Percentiles rank a stretch among this genome's conserved stretches.
These are phyloP conservation scores for Daldinia loculata DNA, from an alignment of 495 filamentous ascomycete species.

Conservation along the genomic window DNA sequence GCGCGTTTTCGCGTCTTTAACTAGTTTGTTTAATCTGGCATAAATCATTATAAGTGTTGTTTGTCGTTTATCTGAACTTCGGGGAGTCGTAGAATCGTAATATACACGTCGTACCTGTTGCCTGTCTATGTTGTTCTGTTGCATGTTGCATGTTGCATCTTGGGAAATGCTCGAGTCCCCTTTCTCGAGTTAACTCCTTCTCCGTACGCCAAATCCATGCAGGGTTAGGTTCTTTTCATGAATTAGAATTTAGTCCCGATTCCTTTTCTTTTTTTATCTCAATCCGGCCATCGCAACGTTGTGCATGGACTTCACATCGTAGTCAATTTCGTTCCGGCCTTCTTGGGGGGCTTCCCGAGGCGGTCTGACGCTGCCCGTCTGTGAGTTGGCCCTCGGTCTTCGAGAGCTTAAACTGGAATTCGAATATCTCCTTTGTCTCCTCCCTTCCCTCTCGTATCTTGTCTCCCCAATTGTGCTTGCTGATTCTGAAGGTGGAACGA, in stretches of 20 bases:
- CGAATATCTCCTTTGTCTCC: constrained; percentile 24
- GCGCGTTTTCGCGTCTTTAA: constrained; percentile 1
- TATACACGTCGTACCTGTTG: constrained; percentile 36
- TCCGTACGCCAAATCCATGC: constrained; percentile 42
- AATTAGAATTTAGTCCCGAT: constrained; percentile 16
- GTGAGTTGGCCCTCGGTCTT: constrained; percentile 15
- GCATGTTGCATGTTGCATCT: constrained; percentile 14
- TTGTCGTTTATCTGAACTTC: constrained; percentile 38
- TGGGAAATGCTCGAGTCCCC: constrained; percentile 35
- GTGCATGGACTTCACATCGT: constrained; percentile 46
- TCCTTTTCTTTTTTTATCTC: constrained; percentile 32
- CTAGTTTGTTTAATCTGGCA: constrained; percentile 7
- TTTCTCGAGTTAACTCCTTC: constrained; percentile 39
- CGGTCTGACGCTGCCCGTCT: constrained; percentile 7
- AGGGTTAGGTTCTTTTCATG: constrained; percentile 25
- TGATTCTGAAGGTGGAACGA: constrained; percentile 19
- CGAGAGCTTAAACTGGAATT: constrained; percentile 28
- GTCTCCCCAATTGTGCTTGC: constrained; percentile 19
- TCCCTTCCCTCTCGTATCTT: constrained; percentile 21
- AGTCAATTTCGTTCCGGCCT: constrained; percentile 28
- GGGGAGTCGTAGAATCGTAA: constrained; percentile 39
- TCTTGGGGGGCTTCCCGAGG: constrained; percentile 19
- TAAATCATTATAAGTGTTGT: constrained; percentile 40
- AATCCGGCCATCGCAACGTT: constrained; percentile 45
- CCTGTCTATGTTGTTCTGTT: constrained; percentile 39